Evolutionary conservation across 2,329 filamentous ascomycete genomes (phyloP).

Genomic region (Xylariaceae sp.): DNA sequence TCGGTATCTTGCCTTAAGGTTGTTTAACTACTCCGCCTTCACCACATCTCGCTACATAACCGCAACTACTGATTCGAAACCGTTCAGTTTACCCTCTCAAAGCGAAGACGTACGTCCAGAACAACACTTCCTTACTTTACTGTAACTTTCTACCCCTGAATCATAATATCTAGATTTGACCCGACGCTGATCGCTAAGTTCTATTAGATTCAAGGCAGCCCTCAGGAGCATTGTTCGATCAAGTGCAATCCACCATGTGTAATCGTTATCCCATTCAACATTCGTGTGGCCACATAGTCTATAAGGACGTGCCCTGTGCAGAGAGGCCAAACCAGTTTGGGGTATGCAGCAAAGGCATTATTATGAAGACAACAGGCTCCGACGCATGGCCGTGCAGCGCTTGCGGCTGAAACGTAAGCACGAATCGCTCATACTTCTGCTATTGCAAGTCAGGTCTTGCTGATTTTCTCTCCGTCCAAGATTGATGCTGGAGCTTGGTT

Average conservation of each 20-base stretch:
- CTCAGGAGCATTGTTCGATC: not conserved
- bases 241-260: slow-evolving; percentile 29
- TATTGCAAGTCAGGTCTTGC: not conserved
- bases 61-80: not conserved
- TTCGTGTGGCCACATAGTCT: slow-evolving; percentile 25
- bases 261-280: slow-evolving; percentile 26
- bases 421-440: not conserved
- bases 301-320: slow-evolving; percentile 15
- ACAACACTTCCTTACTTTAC: not conserved
- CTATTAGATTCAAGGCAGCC: slow-evolving; percentile 1
- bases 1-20: slow-evolving; percentile 6
- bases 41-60: not conserved
- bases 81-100: not conserved
- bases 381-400: slow-evolving; percentile 16
- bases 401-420: slow-evolving; percentile 4
- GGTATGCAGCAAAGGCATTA: slow-evolving; percentile 4
- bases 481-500: not conserved
- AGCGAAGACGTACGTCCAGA: not conserved
- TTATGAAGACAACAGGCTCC: fast-evolving
- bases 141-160: not conserved
- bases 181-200: not conserved
- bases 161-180: not conserved
- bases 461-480: slow-evolving; percentile 8
- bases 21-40: not conserved
- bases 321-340: slow-evolving; percentile 16